Evolutionary conservation across 1,284 basidiomycete species (phyloP).

Genomic region (Mycosarcoma mackinlayi): DNA sequence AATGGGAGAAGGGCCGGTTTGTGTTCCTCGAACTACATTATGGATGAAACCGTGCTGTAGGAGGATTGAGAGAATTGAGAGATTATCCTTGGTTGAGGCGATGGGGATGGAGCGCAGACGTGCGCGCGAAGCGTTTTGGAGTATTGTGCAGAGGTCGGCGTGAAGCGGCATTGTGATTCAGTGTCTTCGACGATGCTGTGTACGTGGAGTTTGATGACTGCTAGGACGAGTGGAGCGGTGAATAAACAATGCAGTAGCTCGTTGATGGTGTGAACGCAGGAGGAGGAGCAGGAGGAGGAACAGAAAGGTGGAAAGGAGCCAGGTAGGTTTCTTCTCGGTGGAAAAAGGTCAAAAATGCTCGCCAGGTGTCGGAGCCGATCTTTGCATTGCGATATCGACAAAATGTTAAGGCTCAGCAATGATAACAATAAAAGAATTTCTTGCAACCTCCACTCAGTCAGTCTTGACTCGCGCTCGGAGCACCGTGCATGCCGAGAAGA

Average conservation of each 20-base stretch:
- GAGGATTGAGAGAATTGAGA: constrained; percentile 84
- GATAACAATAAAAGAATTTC: too few species aligned
- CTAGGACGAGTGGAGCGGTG: too few species aligned
- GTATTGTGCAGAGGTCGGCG: constrained; percentile 79
- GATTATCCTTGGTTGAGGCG: constrained; percentile 82
- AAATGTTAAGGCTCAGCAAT: too few species aligned
- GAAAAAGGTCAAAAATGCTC: background rate
- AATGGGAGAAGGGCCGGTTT: constrained; percentile 75
- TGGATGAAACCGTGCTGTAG: constrained; percentile 86
- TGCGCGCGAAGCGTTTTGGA: constrained; percentile 88
- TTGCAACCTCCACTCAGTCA: background rate
- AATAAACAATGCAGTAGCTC: too few species aligned
- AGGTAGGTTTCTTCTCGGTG: background rate
- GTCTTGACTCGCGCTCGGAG: background rate
- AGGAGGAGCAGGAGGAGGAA: background rate
- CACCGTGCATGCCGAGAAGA: background rate
- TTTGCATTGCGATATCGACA: too few species aligned
- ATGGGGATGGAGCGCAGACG: constrained; percentile 80
- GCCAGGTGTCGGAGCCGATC: background rate
- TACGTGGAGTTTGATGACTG: too few species aligned
- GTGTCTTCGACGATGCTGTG: too few species aligned
- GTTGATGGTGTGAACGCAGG: too few species aligned
- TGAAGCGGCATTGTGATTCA: constrained; percentile 74
- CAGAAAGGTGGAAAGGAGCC: background rate
- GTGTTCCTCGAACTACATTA: constrained; percentile 81